Evolutionary conservation across 768 basidiomycete species (phyloP), one percentile per base, ranked within the genome.

Genomic region (Kwoniella pini): DNA sequence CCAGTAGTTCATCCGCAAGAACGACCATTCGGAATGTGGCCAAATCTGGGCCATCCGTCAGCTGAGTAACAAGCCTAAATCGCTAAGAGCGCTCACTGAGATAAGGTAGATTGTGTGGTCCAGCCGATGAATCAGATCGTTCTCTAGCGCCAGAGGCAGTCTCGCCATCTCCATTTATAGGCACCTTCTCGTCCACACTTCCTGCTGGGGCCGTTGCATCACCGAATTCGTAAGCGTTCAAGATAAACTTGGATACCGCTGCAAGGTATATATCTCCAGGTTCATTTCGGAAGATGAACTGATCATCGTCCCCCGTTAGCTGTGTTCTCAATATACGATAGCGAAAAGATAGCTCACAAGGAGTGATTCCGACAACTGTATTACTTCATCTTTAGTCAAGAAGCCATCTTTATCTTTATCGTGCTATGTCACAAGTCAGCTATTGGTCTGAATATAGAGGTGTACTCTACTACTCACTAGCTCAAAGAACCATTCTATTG

Each of bases 401-500:
- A 82, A 92, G 0, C 95, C 94, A 74, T 99, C 96, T 69, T 91
- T 91, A 78, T 99, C 89, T 79, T 94, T 94, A 59, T 78, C 77
- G 56, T 79, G 72, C 72, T 71, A 12, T 19, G 12, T 33, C 1
- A 5, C 13, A 50, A 1, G 26, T 54, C 21, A 57, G 54, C 56
- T 58, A 49, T 42, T 44, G 12, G 24, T 17, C 11, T 13, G 21
- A 0, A 5, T n/a, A n/a, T n/a, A n/a, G n/a, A 21, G 27, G 28
- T 13, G 17, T 45, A 27, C 4, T 4, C 24, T 31, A 17, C 12
- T 21, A 50, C 72, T 52, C 27, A 74, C 74, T 49, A 98, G 77
- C 68, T 88, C 89, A 80, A 98, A 97, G 80, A 98, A 95, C 95
- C 95, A 99, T 77, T 96, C 91, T 70, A 98, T 95, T 67, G 91